These are phyloP conservation scores for Heterobasidion annosum DNA, from an alignment of 1,284 basidiomycete genomes.

Conservation along the genomic window DNA sequence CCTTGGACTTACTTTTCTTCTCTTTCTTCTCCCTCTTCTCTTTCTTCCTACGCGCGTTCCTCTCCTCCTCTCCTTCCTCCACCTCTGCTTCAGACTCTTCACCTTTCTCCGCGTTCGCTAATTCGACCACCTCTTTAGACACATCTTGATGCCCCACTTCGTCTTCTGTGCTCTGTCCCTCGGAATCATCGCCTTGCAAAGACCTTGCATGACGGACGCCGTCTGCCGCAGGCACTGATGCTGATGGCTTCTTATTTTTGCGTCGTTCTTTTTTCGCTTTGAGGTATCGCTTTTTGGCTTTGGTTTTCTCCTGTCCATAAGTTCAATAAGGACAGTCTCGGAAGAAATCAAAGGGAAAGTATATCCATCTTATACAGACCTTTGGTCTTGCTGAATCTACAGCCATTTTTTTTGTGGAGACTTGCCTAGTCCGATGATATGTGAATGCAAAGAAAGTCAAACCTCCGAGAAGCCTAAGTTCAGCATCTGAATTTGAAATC, in stretches of 20 bases:
- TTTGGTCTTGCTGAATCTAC: not conserved
- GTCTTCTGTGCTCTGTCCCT: constrained; percentile 7
- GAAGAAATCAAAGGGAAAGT: not conserved
- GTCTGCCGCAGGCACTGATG: not conserved
- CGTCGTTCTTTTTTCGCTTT: constrained; percentile 26
- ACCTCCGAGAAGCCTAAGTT: too few species aligned
- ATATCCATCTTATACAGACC: not conserved
- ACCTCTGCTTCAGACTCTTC: not conserved
- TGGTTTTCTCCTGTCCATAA: constrained; percentile 20
- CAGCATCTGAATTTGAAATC: too few species aligned
- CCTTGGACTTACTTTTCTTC: constrained; percentile 13
- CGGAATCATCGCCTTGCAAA: constrained; percentile 7
- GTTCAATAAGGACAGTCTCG: not conserved
- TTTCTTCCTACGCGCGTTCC: constrained; percentile 1
- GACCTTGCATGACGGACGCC: not conserved
- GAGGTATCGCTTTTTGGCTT: constrained; percentile 25
- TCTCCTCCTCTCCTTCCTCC: constrained; percentile 4
- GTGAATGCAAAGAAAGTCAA: too few species aligned
- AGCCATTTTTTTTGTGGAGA: too few species aligned
- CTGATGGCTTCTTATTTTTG: constrained; percentile 18
- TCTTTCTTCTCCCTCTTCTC: constrained; percentile 10
- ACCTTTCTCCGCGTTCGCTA: constrained; percentile 3
- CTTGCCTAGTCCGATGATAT: too few species aligned
- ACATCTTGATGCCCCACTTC: constrained; percentile 20
- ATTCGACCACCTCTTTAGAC: constrained; percentile 15